Percentiles rank a stretch among this genome's conserved stretches.
Conservation (phyloP, 148 eudicot species). For the Mesembryanthemum crystallinum region DNA sequence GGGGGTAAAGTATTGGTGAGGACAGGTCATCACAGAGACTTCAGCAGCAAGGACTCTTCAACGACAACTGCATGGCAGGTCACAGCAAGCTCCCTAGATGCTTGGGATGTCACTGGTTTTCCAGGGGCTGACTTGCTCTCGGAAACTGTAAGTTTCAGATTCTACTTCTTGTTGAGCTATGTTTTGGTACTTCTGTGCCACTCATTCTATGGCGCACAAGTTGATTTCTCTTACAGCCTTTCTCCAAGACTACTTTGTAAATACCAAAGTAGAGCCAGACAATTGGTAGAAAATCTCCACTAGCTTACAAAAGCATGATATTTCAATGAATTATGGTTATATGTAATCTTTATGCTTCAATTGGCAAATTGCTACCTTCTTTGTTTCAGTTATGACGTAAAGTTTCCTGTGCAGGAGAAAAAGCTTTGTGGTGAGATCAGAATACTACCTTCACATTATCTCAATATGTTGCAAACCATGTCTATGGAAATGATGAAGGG, state of each 20-base stretch:
- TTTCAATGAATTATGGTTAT: neutral
- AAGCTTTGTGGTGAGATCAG: constrained; percentile 72
- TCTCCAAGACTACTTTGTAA: neutral
- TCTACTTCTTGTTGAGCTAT: neutral
- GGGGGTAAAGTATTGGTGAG: constrained; percentile 63
- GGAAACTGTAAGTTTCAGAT: constrained; percentile 53
- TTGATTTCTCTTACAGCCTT: neutral
- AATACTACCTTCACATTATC: constrained; percentile 89
- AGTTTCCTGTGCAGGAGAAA: constrained; percentile 54
- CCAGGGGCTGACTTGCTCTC: constrained; percentile 86
- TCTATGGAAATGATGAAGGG: constrained; percentile 71
- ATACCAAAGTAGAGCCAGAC: neutral
- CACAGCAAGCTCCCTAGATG: constrained; percentile 44
- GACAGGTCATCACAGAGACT: constrained; percentile 51
- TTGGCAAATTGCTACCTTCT: neutral
- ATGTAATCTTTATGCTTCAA: neutral
- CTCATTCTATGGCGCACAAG: neutral
- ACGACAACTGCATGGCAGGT: constrained; percentile 37
- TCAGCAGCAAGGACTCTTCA: constrained; percentile 47
- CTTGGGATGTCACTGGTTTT: constrained; percentile 77
- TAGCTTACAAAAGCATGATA: neutral
- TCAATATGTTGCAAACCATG: constrained; percentile 62
- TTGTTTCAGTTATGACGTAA: neutral
- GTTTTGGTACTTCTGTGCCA: neutral
- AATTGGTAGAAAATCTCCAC: neutral